These are phyloP conservation scores for Chalaropsis ovoidea DNA, from an alignment of 2,329 filamentous ascomycete genomes.

Conservation along the genomic window DNA sequence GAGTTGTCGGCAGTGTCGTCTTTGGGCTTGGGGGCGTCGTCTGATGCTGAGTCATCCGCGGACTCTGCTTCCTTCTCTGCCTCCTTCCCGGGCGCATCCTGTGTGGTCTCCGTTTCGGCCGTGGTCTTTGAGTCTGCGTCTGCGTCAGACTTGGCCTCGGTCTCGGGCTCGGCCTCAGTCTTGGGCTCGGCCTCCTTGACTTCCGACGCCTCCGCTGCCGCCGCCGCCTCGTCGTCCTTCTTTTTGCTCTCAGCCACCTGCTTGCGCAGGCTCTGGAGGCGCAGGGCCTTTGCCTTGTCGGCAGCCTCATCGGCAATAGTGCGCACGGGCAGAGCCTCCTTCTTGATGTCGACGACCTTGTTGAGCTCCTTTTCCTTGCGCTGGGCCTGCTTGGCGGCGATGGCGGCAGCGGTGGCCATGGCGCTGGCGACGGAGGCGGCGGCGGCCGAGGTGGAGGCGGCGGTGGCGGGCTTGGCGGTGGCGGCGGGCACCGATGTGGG, in stretches of 20 bases:
- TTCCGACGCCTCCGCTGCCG: conserved; percentile 22
- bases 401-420: conserved; percentile 27
- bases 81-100: conserved; percentile 22
- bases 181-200: conserved; percentile 14
- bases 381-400: conserved; percentile 26
- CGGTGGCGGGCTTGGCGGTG: conserved; percentile 28
- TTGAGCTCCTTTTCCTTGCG: conserved; percentile 23
- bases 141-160: conserved; percentile 28
- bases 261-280: conserved; percentile 44
- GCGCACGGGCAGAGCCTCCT: conserved; percentile 37
- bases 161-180: conserved; percentile 29
- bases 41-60: neutral
- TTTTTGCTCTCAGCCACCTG: conserved; percentile 42
- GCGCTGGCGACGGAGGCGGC: conserved; percentile 27
- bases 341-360: conserved; percentile 25
- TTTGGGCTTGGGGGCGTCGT: neutral
- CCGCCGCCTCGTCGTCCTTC: conserved; percentile 25
- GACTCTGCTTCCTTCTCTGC: too few species aligned
- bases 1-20: neutral
- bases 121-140: conserved; percentile 26
- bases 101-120: conserved; percentile 27
- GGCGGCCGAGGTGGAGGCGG: conserved; percentile 26
- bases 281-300: conserved; percentile 51
- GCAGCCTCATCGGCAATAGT: conserved; percentile 57
- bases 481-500: conserved; percentile 24